Conservation (phyloP, 371 early-diverging fungal genomes). For the Circinella minor region DNA sequence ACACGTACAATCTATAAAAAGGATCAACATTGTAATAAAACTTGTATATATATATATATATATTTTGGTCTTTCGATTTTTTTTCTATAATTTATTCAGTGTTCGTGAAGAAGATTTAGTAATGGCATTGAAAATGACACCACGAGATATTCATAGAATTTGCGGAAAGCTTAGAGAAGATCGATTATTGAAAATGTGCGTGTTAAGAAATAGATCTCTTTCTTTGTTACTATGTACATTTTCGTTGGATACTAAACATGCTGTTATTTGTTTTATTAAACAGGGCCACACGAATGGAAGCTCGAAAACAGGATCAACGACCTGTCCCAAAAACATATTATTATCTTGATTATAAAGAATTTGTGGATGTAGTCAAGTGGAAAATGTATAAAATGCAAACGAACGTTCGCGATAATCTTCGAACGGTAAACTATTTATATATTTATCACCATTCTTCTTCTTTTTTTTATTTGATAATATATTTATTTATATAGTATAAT, state of each 20-base stretch:
- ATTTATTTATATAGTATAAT: not conserved
- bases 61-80: no score
- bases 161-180: conserved; percentile 81
- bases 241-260: no score
- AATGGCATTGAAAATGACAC: conserved; percentile 64
- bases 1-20: no score
- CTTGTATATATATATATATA: no score
- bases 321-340: conserved; percentile 78
- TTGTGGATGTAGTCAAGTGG: conserved; percentile 93
- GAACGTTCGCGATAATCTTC: conserved; percentile 69
- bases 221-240: not conserved
- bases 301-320: conserved; percentile 67
- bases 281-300: conserved; percentile 67
- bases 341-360: conserved; percentile 90
- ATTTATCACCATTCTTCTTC: not conserved
- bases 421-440: conserved; percentile 47
- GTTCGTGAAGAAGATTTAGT: conserved; percentile 82
- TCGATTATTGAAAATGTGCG: conserved; percentile 76
- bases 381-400: conserved; percentile 87
- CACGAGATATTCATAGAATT: conserved; percentile 77
- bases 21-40: no score
- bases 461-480: not conserved
- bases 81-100: conserved; percentile 17
- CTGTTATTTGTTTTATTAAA: not conserved
- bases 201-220: not conserved